Evolutionary conservation across 306 rosid species (phyloP).

Genomic region (Prunus mongolica): DNA sequence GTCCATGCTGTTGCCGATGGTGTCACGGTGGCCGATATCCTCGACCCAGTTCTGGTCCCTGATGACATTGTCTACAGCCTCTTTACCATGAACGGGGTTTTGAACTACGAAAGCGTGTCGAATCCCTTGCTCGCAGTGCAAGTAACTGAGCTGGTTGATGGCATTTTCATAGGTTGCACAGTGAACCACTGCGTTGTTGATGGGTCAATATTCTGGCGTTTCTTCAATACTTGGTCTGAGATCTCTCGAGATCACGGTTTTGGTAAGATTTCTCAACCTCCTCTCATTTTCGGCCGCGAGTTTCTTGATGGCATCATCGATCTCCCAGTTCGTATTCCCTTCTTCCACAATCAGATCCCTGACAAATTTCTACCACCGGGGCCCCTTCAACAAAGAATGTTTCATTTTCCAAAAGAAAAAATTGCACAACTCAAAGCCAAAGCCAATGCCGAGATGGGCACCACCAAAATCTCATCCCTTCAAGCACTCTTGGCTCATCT

Average conservation of each 20-base stretch:
- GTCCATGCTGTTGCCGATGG: slow-evolving; percentile 23
- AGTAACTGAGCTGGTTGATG: slow-evolving; percentile 37
- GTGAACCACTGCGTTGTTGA: slow-evolving; percentile 16
- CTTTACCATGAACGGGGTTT: slow-evolving; percentile 19
- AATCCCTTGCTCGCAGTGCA: slow-evolving; percentile 32
- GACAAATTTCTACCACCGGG: neutral
- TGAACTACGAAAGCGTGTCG: slow-evolving; percentile 17
- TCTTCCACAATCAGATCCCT: neutral
- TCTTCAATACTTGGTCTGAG: slow-evolving; percentile 39
- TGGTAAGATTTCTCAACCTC: neutral
- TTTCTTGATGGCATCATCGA: neutral
- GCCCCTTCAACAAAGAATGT: neutral
- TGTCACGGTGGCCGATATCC: slow-evolving; percentile 11
- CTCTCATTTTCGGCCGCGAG: neutral
- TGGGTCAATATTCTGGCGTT: slow-evolving; percentile 31
- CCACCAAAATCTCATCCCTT: slow-evolving; percentile 36
- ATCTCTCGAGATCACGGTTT: slow-evolving; percentile 13
- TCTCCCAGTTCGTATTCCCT: slow-evolving; percentile 11
- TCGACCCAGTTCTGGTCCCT: slow-evolving; percentile 23
- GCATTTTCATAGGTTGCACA: slow-evolving; percentile 29
- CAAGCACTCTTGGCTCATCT: slow-evolving; percentile 39
- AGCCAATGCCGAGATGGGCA: slow-evolving; percentile 27
- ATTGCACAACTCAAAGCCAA: slow-evolving; percentile 31
- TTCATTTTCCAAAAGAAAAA: slow-evolving; percentile 28
- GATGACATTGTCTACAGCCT: slow-evolving; percentile 22